A percentile compares a stretch with the other conserved stretches of the same genome.
Conservation (phyloP, 768 basidiomycete species). For the Mycena chlorophos region DNA sequence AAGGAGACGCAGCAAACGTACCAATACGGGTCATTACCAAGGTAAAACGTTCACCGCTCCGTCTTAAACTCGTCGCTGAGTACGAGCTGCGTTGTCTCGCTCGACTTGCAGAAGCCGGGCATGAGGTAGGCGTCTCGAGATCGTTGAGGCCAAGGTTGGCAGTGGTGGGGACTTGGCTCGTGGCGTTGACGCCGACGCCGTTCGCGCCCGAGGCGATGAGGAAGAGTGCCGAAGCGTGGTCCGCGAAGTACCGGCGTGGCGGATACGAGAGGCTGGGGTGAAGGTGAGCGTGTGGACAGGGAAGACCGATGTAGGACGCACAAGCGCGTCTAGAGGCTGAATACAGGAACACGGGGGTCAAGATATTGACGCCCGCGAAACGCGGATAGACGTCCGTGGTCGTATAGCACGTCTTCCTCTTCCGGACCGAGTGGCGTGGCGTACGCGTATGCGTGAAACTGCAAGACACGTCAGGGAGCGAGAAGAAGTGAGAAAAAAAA, state of each 20-base stretch:
- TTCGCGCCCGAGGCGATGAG: not conserved
- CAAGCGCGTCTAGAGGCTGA: constrained; percentile 8
- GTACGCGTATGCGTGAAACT: not conserved
- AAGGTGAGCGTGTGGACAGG: not conserved
- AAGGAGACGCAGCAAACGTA: constrained; percentile 26
- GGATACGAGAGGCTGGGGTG: not conserved
- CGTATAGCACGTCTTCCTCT: constrained; percentile 15
- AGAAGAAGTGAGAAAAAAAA: not conserved
- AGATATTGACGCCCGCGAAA: not conserved
- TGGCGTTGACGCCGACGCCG: constrained; percentile 14
- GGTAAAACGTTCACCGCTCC: constrained; percentile 57
- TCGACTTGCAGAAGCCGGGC: constrained; percentile 39
- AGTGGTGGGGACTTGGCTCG: constrained; percentile 15
- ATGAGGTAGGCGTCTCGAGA: constrained; percentile 50
- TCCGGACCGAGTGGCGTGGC: not conserved
- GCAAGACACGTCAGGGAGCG: not conserved
- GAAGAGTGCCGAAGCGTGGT: not conserved
- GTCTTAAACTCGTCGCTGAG: too few species aligned
- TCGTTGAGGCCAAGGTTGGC: constrained; percentile 59
- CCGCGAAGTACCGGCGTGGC: not conserved
- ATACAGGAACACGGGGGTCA: not conserved
- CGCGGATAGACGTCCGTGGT: not conserved
- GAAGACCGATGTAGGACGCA: not conserved
- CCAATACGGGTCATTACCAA: constrained; percentile 52
- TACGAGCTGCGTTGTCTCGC: constrained; percentile 41